Conservation (phyloP, 768 basidiomycete species). For the Filobasidium wieringae region DNA sequence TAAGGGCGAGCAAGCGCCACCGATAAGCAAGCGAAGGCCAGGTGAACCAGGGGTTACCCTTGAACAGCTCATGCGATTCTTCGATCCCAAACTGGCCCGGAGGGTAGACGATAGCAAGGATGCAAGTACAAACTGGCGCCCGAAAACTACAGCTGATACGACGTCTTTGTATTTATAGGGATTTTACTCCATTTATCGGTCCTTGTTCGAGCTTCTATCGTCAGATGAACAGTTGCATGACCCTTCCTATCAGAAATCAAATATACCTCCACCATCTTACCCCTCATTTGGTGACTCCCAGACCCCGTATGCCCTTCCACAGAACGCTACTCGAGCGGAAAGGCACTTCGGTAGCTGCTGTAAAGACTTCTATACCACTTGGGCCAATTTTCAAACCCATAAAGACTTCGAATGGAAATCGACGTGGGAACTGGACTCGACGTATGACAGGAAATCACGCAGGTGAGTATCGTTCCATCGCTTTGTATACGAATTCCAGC, state of each 20-base stretch:
- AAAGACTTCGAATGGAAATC: conserved; percentile 86
- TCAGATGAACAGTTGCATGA: conserved; percentile 59
- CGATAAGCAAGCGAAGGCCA: conserved; percentile 41
- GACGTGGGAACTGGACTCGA: conserved; percentile 68
- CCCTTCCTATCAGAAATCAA: conserved; percentile 28
- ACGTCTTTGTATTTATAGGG: conserved; percentile 46
- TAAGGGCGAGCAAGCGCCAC: conserved; percentile 50
- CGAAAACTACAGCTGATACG: background rate
- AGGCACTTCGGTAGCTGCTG: conserved; percentile 46
- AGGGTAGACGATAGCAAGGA: conserved; percentile 42
- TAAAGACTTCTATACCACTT: conserved; percentile 67
- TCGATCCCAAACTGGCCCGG: conserved; percentile 46
- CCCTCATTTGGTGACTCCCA: conserved; percentile 72
- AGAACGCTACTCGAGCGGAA: conserved; percentile 30
- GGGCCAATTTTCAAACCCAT: conserved; percentile 71
- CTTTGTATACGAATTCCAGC: conserved; percentile 1
- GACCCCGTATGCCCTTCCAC: conserved; percentile 54
- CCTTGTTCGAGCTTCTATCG: conserved; percentile 69
- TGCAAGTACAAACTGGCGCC: conserved; percentile 39
- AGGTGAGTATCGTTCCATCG: conserved; percentile 44
- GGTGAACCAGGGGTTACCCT: conserved; percentile 66
- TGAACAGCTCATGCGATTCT: conserved; percentile 70
- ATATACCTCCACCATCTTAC: conserved; percentile 42
- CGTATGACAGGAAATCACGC: conserved; percentile 71
- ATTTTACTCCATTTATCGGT: conserved; percentile 79